phyloP scores from a whole-genome alignment of 176 grass and related monocot genomes.

The Carex cristatella region DNA sequence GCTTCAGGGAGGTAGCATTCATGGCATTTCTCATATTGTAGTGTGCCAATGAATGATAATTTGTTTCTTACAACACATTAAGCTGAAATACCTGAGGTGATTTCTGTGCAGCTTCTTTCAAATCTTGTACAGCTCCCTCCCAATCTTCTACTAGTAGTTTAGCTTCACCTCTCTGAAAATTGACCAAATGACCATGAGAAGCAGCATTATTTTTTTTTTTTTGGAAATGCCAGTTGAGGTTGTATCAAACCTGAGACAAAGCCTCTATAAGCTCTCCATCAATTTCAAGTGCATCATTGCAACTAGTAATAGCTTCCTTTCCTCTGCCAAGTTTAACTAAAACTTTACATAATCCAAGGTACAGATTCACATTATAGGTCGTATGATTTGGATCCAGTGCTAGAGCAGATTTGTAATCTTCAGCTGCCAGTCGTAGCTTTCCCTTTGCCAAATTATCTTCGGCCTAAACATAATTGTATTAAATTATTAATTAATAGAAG shows the following conservation, averaged over 20 bases:
- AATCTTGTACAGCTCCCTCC: slow-evolving; percentile 83
- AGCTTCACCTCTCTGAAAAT: slow-evolving; percentile 77
- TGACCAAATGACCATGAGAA: slow-evolving; percentile 5
- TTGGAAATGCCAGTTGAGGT: background rate
- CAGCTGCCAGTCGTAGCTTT: slow-evolving; percentile 72
- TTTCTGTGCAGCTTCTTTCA: slow-evolving; percentile 88
- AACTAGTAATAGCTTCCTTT: slow-evolving; percentile 76
- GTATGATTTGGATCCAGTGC: slow-evolving; percentile 77
- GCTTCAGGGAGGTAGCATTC: background rate
- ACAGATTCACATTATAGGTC: slow-evolving; percentile 71
- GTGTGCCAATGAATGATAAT: slow-evolving; percentile 3
- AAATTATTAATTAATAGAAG: background rate
- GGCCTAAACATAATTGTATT: slow-evolving; percentile 43
- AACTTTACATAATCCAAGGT: slow-evolving; percentile 86
- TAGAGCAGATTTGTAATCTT: slow-evolving; percentile 90
- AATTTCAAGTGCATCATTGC: slow-evolving; percentile 76
- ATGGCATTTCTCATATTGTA: background rate
- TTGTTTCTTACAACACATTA: background rate
- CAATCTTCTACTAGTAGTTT: slow-evolving; percentile 93
- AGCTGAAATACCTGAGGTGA: slow-evolving; percentile 56
- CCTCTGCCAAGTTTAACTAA: slow-evolving; percentile 98
- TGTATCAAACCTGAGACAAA: slow-evolving; percentile 61
- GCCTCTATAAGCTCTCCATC: slow-evolving; percentile 85
- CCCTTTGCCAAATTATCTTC: slow-evolving; percentile 90
- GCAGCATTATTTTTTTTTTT: background rate